phyloP scores from a whole-genome alignment of 768 basidiomycete genomes.

The Tulasnella sp. region DNA sequence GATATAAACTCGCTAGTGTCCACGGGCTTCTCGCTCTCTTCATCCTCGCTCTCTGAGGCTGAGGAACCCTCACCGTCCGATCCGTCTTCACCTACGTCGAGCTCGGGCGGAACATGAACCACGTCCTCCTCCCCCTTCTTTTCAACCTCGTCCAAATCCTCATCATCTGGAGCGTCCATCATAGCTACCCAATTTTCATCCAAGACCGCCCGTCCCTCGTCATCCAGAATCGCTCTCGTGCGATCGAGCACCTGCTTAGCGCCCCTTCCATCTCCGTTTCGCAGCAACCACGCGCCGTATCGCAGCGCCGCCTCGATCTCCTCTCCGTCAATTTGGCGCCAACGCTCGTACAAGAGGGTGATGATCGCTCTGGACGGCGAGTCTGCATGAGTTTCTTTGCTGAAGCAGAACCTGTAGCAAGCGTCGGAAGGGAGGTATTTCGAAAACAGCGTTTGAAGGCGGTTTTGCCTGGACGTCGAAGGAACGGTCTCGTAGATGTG shows the following conservation, averaged over 20 bases:
- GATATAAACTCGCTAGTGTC: not conserved
- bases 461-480: not conserved
- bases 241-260: conserved; percentile 10
- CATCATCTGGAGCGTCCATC: not conserved
- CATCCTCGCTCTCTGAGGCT: not conserved
- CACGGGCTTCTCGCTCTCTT: not conserved
- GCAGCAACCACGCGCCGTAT: conserved; percentile 10
- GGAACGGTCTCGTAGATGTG: not conserved
- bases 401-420: not conserved
- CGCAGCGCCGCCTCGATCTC: not conserved
- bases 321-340: conserved; percentile 7
- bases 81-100: not conserved
- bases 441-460: not conserved
- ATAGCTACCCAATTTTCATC: conserved; percentile 5
- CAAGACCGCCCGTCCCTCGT: not conserved
- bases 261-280: conserved; percentile 4
- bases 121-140: not conserved
- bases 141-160: not conserved
- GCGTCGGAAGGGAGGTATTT: conserved; percentile 1
- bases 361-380: not conserved
- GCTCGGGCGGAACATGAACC: not conserved
- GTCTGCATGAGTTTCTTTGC: not conserved
- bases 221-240: conserved; percentile 2
- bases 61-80: not conserved
- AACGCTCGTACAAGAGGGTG: conserved; percentile 11